These are phyloP conservation scores for Phytophthora tentaculata DNA, from an alignment of 352 stramenopile species.

Conservation along the genomic window DNA sequence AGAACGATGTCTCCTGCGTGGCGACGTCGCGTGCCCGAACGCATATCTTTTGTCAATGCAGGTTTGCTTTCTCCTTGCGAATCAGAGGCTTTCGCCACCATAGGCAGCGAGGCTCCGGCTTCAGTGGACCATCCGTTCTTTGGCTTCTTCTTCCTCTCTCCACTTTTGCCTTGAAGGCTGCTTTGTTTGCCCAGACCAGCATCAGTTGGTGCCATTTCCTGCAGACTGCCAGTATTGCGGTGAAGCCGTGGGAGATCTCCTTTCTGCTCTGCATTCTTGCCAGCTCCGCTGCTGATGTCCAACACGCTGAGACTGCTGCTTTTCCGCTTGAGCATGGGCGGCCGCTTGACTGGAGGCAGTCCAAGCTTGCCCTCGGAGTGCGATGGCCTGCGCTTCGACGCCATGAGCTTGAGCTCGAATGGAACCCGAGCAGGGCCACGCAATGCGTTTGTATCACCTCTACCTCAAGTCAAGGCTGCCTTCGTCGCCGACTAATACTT, in stretches of 20 bases:
- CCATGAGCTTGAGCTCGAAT: constrained; percentile 21
- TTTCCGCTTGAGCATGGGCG: constrained; percentile 52
- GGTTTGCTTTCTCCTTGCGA: constrained; percentile 12
- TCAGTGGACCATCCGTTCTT: constrained; percentile 30
- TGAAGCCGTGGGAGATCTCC: constrained; percentile 39
- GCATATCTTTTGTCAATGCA: constrained; percentile 5
- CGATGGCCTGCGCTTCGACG: constrained; percentile 15
- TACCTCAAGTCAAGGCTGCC: constrained; percentile 10
- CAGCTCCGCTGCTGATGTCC: constrained; percentile 24
- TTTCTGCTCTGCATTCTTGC: constrained; percentile 11
- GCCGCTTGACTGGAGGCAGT: constrained; percentile 23
- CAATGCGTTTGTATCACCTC: constrained; percentile 20
- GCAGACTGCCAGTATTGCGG: constrained; percentile 58
- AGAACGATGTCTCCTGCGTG: constrained; percentile 61
- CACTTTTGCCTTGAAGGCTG: constrained; percentile 2
- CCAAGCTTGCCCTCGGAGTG: constrained; percentile 11
- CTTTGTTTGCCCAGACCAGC: constrained; percentile 13
- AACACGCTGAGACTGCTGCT: constrained; percentile 63
- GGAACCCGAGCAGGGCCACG: constrained; percentile 1
- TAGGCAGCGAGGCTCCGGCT: constrained; percentile 20
- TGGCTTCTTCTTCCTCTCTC: constrained; percentile 30
- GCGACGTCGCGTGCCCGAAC: constrained; percentile 21
- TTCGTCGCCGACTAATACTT: constrained; percentile 1
- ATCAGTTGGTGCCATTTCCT: constrained; percentile 35
- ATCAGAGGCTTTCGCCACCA: constrained; percentile 10